Evolutionary conservation across 305 asterid species (phyloP).

Genomic region (Petunia hybrid): DNA sequence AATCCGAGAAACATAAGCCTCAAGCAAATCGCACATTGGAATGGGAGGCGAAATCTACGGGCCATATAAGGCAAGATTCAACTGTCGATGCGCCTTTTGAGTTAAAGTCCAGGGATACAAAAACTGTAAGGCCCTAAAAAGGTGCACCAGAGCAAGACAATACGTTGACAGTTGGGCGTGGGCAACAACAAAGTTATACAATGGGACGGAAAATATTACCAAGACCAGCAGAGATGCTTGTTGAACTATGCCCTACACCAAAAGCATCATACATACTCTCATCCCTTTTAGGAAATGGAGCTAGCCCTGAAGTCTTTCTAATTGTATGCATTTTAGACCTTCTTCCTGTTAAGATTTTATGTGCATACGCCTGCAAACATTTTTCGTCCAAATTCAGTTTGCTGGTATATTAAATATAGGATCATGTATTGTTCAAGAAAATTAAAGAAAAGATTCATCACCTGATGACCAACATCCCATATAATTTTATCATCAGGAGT

Average conservation of each 20-base stretch:
- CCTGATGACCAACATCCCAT: conserved; percentile 93
- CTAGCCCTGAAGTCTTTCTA: conserved; percentile 69
- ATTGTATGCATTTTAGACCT: conserved; percentile 74
- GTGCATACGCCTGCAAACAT: conserved; percentile 67
- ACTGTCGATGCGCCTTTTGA: background rate
- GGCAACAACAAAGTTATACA: background rate
- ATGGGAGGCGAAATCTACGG: background rate
- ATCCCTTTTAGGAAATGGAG: conserved; percentile 77
- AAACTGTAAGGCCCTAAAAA: background rate
- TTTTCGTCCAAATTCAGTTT: background rate
- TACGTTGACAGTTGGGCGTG: background rate
- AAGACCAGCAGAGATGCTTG: conserved; percentile 85
- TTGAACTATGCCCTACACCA: conserved; percentile 83
- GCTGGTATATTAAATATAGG: background rate
- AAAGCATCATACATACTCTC: conserved; percentile 79
- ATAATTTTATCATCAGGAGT: conserved; percentile 72
- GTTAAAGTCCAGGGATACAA: background rate
- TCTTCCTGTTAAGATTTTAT: conserved; percentile 78
- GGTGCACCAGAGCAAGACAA: background rate
- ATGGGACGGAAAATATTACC: conserved; percentile 44
- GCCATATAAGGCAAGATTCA: conserved; percentile 3
- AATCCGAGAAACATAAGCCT: no score
- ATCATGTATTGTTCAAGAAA: background rate
- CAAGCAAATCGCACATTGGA: background rate
- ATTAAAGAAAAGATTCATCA: conserved; percentile 29